Evolutionary conservation across 148 eudicot species (phyloP).

Genomic region (Hydrangea macrophylla): DNA sequence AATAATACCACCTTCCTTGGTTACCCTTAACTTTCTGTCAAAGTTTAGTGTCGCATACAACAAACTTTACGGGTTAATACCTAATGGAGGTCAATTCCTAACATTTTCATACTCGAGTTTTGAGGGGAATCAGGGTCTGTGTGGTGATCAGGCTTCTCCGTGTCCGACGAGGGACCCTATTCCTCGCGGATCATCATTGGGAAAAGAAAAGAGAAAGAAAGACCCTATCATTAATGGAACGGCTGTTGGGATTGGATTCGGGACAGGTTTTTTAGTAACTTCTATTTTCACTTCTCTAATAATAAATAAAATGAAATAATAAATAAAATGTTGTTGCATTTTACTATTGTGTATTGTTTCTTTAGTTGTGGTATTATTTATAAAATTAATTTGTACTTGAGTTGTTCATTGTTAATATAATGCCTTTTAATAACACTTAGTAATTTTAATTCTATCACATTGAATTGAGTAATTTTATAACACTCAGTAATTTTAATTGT

Average conservation of each 20-base stretch:
- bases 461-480: no score
- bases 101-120: conserved; percentile 28
- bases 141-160: not conserved
- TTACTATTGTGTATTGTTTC: no score
- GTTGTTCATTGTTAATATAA: no score
- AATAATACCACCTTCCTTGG: conserved; percentile 24
- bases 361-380: no score
- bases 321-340: no score
- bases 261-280: conserved; percentile 19
- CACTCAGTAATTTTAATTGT: no score
- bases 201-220: not conserved
- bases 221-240: not conserved
- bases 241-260: conserved; percentile 1
- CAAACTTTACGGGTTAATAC: conserved; percentile 20
- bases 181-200: not conserved
- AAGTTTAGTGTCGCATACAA: conserved; percentile 27
- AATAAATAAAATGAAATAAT: no score
- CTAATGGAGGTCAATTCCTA: conserved; percentile 19
- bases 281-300: no score
- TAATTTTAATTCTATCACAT: no score
- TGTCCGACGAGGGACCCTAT: not conserved
- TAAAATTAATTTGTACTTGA: no score
- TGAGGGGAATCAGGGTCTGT: conserved; percentile 18
- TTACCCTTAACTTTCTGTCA: conserved; percentile 20
- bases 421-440: no score